Evolutionary conservation across 352 stramenopile species (phyloP).

Genomic region (Stephanocyclus meneghinianus): DNA sequence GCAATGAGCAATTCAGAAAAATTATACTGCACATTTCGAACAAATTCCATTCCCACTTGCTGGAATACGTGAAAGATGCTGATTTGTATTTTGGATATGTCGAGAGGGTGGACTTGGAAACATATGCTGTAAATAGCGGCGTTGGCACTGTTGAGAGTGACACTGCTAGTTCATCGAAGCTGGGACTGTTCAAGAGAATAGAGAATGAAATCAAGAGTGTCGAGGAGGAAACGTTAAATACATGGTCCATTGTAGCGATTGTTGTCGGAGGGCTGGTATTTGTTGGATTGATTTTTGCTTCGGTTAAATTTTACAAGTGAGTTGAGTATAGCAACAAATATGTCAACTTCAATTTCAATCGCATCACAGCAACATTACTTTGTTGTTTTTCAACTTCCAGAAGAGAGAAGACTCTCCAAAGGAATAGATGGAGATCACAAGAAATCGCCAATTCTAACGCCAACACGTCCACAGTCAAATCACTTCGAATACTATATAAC

Average conservation of each 20-base stretch:
- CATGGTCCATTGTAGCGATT: slow-evolving; percentile 37
- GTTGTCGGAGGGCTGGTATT: slow-evolving; percentile 32
- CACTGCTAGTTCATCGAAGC: background rate
- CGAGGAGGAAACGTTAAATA: slow-evolving; percentile 10
- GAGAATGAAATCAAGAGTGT: background rate
- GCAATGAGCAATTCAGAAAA: slow-evolving; percentile 32
- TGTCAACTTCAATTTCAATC: background rate
- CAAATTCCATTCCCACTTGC: slow-evolving; percentile 48
- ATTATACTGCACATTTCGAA: slow-evolving; percentile 43
- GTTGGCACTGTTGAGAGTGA: background rate
- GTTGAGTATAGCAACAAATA: background rate
- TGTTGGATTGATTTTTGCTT: slow-evolving; percentile 29
- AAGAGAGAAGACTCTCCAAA: slow-evolving; percentile 32
- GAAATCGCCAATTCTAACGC: slow-evolving; percentile 14
- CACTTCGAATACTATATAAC: slow-evolving; percentile 16
- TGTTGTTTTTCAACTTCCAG: slow-evolving; percentile 7
- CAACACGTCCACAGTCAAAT: slow-evolving; percentile 8
- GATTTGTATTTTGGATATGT: slow-evolving; percentile 49
- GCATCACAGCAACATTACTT: background rate
- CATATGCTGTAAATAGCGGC: slow-evolving; percentile 4
- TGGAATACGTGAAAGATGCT: slow-evolving; percentile 32
- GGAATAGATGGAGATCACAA: slow-evolving; percentile 26
- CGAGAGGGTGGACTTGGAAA: slow-evolving; percentile 28
- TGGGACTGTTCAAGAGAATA: background rate
- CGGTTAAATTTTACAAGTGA: slow-evolving; percentile 40